Base-by-base conservation (phyloP, 202 grass and related monocot genomes). In the Zoysia matrella region DNA sequence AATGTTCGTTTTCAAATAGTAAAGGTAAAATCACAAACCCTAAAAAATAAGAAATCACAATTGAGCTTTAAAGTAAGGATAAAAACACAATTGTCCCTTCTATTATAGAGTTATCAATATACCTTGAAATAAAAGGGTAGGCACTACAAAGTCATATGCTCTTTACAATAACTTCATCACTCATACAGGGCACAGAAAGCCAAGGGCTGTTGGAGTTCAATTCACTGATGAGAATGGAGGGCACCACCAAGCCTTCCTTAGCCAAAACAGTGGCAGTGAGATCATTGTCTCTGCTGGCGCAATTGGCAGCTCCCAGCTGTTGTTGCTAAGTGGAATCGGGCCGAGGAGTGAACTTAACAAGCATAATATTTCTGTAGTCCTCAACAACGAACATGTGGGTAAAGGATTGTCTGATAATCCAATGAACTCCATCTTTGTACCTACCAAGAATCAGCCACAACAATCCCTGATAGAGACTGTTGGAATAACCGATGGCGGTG, bases 371-470 rank as follows among this genome's bases (percentile, higher is more conserved):
- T 80, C 93, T 45, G 54, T 86, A 49, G 77, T 93, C 8, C 79
- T 89, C 18, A 50, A 4, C 58, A 93, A 89, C 7, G 69, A 85
- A 76, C 74, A 96, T 42, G 93, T 96, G 11, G 90, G 93, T 14
- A 83, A 93, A 85, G 93, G 93, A 8, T 87, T 96, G 88, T 84
- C 88, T 30, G 93, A 96, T 3, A 96, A 96, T 71, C 90, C 93
- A 52, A 45, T 91, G 80, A 96, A 92, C 79, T 82, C 93, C 15
- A 90, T 96, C 74, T 96, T 96, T 83, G 85, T 96, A 78, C 93
- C 93, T 36, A 93, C 88, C 40, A 87, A 96, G 80, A 74, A 85
- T 45, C 83, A 81, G 0, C 86, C 91, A 60, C 58, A 76, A 72
- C 90, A 96, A 70, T 96, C 93, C 12, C 80, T 96, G 10, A 89